These are phyloP conservation scores for Mrakiaceae sp. DNA, from an alignment of 1,284 basidiomycete genomes.

Conservation along the genomic window DNA sequence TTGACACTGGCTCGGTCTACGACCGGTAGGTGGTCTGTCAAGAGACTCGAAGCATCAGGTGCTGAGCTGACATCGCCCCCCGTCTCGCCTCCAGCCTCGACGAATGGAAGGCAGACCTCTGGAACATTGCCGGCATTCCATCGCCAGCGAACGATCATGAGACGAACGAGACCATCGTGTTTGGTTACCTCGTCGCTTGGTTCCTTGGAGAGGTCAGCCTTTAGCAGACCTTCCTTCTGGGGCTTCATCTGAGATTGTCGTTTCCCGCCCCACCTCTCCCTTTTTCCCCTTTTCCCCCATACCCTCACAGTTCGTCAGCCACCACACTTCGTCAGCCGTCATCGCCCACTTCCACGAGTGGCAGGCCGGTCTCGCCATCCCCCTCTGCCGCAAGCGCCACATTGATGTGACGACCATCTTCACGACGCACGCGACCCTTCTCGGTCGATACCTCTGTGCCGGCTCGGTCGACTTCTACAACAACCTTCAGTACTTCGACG, in stretches of 20 bases:
- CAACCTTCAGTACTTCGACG: slow-evolving; percentile 98
- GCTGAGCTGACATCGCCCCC: background rate
- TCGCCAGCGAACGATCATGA: slow-evolving; percentile 91
- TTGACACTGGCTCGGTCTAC: slow-evolving; percentile 85
- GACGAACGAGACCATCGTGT: slow-evolving; percentile 96
- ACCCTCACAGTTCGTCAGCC: slow-evolving; percentile 54
- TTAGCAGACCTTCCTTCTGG: background rate
- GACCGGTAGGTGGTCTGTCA: slow-evolving; percentile 34
- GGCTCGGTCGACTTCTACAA: slow-evolving; percentile 98
- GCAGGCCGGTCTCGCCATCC: slow-evolving; percentile 95
- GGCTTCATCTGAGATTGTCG: no score
- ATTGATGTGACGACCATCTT: slow-evolving; percentile 92
- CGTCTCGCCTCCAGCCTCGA: slow-evolving; percentile 49
- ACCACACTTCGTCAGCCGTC: slow-evolving; percentile 69
- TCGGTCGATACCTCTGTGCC: slow-evolving; percentile 94
- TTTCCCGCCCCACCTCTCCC: background rate
- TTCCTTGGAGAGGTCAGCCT: slow-evolving; percentile 86
- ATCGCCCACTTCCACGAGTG: slow-evolving; percentile 99
- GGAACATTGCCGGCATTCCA: slow-evolving; percentile 95
- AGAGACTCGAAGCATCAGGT: background rate
- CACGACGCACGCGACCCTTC: slow-evolving; percentile 59
- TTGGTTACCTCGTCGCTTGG: slow-evolving; percentile 99
- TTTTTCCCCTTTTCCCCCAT: slow-evolving; percentile 10
- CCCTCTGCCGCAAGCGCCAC: slow-evolving; percentile 88
- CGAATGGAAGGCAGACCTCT: slow-evolving; percentile 97